Evolutionary conservation across 768 basidiomycete genomes (phyloP).

Genomic region (Neoboletus brunneissimus): DNA sequence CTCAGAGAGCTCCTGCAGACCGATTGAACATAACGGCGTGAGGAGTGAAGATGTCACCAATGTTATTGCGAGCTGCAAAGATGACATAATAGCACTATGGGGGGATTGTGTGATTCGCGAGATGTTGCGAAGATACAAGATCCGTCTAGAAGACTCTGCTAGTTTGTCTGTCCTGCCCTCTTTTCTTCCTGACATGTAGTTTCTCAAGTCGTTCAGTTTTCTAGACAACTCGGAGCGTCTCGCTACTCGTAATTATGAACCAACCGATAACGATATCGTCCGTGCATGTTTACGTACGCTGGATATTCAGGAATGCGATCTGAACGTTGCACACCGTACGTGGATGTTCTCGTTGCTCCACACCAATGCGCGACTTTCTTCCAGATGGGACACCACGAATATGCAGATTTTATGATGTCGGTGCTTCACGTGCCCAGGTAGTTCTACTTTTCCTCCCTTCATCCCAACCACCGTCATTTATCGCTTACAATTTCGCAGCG

Average conservation of each 20-base stretch:
- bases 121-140: constrained; percentile 43
- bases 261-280: constrained; percentile 73
- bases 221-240: constrained; percentile 67
- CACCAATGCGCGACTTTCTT: not conserved
- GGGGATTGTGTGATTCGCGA: constrained; percentile 51
- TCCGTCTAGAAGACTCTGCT: constrained; percentile 60
- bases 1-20: constrained; percentile 2
- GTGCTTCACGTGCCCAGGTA: constrained; percentile 67
- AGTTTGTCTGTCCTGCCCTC: constrained; percentile 51
- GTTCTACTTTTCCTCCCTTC: constrained; percentile 4
- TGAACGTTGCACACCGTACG: constrained; percentile 39
- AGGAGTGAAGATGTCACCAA: constrained; percentile 43
- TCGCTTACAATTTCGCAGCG: constrained; percentile 43
- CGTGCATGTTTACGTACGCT: constrained; percentile 67
- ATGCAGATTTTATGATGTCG: constrained; percentile 78
- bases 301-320: constrained; percentile 64
- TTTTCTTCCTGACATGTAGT: not conserved
- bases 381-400: constrained; percentile 41
- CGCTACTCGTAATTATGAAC: constrained; percentile 55
- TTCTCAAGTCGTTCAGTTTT: constrained; percentile 43
- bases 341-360: not conserved
- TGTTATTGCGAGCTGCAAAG: constrained; percentile 55
- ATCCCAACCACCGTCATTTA: not conserved
- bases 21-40: constrained; percentile 18
- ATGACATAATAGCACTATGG: constrained; percentile 68